A percentile compares a stretch with the other conserved stretches of the same genome.
Evolutionary conservation across 2,329 filamentous ascomycete genomes (phyloP).

Genomic region (Hypoxylon sp.): DNA sequence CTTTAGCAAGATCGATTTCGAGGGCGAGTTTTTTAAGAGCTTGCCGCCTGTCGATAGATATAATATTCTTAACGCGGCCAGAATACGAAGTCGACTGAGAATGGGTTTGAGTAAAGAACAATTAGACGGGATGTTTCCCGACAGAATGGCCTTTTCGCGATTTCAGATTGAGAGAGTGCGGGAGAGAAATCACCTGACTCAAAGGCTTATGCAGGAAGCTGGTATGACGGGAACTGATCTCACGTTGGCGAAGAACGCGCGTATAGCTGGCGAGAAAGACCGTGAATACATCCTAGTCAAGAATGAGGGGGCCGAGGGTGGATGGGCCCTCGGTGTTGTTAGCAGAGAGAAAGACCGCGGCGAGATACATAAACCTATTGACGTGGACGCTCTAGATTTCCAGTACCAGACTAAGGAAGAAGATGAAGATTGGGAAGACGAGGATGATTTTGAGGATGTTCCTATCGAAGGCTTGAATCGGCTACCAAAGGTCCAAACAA

Average conservation of each 20-base stretch:
- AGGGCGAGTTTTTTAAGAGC: conserved; percentile 94
- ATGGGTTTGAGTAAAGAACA: conserved; percentile 99
- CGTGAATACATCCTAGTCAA: conserved; percentile 97
- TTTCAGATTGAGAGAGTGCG: conserved; percentile 96
- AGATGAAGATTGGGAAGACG: conserved; percentile 73
- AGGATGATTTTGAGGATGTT: conserved; percentile 91
- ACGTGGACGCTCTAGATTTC: conserved; percentile 80
- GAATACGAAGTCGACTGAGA: conserved; percentile 86
- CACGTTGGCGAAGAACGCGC: conserved; percentile 74
- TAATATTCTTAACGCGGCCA: conserved; percentile 96
- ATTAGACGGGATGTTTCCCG: conserved; percentile 94
- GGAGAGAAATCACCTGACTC: conserved; percentile 94
- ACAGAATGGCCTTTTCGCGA: conserved; percentile 95
- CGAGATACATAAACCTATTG: conserved; percentile 88
- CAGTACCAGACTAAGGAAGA: conserved; percentile 70
- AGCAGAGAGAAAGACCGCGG: conserved; percentile 86
- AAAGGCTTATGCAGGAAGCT: conserved; percentile 93
- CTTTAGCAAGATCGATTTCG: conserved; percentile 98
- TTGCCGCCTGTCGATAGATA: conserved; percentile 92
- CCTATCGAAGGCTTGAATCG: conserved; percentile 92
- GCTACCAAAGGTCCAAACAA: conserved; percentile 72
- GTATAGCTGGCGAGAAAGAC: conserved; percentile 87
- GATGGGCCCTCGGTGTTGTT: conserved; percentile 95
- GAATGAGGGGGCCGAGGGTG: conserved; percentile 94
- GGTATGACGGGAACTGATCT: conserved; percentile 86